Base-by-base conservation (phyloP, 805 yeast species). In the Lachancea quebecensis region DNA sequence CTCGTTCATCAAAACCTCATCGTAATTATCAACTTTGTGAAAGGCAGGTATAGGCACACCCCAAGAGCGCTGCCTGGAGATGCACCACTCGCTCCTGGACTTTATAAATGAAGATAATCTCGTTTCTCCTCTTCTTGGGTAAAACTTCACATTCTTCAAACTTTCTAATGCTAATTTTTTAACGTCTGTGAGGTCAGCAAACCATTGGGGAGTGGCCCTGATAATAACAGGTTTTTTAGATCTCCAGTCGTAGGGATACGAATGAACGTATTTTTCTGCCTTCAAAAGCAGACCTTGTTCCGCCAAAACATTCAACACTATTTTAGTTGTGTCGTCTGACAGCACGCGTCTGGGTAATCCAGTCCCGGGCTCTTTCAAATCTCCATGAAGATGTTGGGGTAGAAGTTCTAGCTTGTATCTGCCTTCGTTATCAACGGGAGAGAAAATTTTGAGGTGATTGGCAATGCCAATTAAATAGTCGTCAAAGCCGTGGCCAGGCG, bases 401-500 rank as follows among this genome's bases (percentile, higher is more conserved):
- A 61, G 79, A 3, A 84, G 57, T 0, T 75, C 78, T 8, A 61
- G 51, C 0, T 78, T 76, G 58, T 81, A 88, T 49, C 71, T 70
- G 1, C 99, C 99, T 43, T 69, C 64, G 46, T 75, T 76, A 58
- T 93, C 87, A 2, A 93, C 95, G 0, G 93, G 88, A 0, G 96
- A 87, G 49, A 69, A 76, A 0, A 86, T 77, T 9, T 65, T 69
- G 17, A 93, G 70, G 0, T 71, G 71, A 50, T 82, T 66, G 17
- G 69, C 64, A 46, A 75, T 62, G 30, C 95, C 91, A 31, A 83
- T 72, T 7, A 82, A 57, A 59, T 86, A 90, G 68, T 93, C 99
- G 53, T 93, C 99, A 56, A 81, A 77, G 56, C 99, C 99, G 62
- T 93, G 99, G 0, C 97, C 98, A 1, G 99, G 98, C 0, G 99